Evolutionary conservation across 1,139 yeast species (phyloP).

Genomic region (Candida tetrigidarum): DNA sequence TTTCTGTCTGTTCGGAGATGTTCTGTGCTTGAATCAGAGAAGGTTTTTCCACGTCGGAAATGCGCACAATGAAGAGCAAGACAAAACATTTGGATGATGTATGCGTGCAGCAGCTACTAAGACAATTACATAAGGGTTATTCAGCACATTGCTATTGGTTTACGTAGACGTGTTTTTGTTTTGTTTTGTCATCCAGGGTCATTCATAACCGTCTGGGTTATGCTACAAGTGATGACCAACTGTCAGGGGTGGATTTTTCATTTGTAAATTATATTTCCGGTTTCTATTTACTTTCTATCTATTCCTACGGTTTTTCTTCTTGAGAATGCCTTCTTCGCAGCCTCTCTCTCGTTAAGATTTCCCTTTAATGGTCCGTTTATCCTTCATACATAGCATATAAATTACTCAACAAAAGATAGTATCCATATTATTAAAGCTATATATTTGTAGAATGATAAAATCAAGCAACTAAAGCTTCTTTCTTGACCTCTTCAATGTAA

Average conservation of each 20-base stretch:
- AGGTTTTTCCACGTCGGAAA: neutral
- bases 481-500: neutral
- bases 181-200: too few species aligned
- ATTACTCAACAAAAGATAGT: neutral
- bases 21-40: neutral
- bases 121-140: too few species aligned
- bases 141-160: too few species aligned
- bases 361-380: constrained; percentile 37
- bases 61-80: neutral
- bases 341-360: constrained; percentile 35
- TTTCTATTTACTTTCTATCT: too few species aligned
- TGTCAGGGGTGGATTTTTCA: too few species aligned
- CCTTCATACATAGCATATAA: neutral
- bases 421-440: too few species aligned
- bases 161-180: too few species aligned
- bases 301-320: too few species aligned
- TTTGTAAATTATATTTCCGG: too few species aligned
- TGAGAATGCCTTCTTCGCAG: constrained; percentile 29
- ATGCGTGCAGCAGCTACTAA: neutral
- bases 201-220: too few species aligned
- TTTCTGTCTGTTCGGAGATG: neutral
- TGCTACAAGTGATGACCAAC: too few species aligned
- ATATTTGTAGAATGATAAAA: neutral
- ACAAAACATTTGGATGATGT: constrained; percentile 1
- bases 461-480: neutral